phyloP scores from a whole-genome alignment of 345 rosid species.

The Arabidopsis thaliana region TAIR10.1 NC_003076.8:4366001-4366500 shows the following conservation, averaged over 20 bases:
- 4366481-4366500: background rate
- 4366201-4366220: constrained; percentile 96
- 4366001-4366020: constrained; percentile 22
- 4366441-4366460: constrained; percentile 21
- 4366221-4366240: constrained; percentile 96
- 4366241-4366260: constrained; percentile 85
- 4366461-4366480: constrained; percentile 8
- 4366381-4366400: constrained; percentile 15
- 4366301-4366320: constrained; percentile 84
- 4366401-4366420: constrained; percentile 28
- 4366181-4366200: constrained; percentile 93
- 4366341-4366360: constrained; percentile 17
- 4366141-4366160: constrained; percentile 12
- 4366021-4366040: constrained; percentile 10
- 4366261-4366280: constrained; percentile 90
- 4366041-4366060: background rate
- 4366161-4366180: constrained; percentile 88
- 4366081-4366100: constrained; percentile 8
- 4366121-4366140: background rate
- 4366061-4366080: background rate
- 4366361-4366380: constrained; percentile 25
- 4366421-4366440: constrained; percentile 34
- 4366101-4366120: constrained; percentile 17
- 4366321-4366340: constrained; percentile 27
- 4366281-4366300: constrained; percentile 97